Evolutionary conservation across 2,329 filamentous ascomycete genomes (phyloP), one percentile per base, ranked within the genome.

Genomic region (Teratosphaeria nubilosa): DNA sequence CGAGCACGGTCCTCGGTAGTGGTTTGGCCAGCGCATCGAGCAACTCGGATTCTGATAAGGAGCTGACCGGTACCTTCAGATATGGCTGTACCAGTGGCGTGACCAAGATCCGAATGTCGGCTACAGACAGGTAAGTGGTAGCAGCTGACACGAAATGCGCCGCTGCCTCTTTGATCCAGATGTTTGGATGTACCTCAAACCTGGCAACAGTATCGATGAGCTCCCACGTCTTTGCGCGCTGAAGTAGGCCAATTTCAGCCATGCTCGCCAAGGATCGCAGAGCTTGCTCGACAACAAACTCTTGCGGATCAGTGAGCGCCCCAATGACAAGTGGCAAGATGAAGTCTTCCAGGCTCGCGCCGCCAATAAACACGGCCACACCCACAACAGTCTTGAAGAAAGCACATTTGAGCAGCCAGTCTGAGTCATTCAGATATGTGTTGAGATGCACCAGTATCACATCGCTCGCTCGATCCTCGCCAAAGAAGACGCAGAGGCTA

Each of bases 371-470:
- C 1, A 89, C 84, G 3, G 91, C 90, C 63, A 99, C 91, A 3
- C 91, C 92, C 16, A 97, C 90, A 27, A 97, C 90, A 0, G 91
- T 90, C 68, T 96, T 91, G 68, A 99, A 96, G 70, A 97, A 97
- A 2, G 92, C 91, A 67, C 91, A 96, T 72, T 96, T 96, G 32
- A 99, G 77, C 71, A 90, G 90, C 94, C 94, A 99, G 70, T 99
- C 91, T 50, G 87, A 85, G 67, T 97, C 94, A 65, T 99, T 99
- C 9, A 99, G 76, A 67, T 99, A 99, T 0, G 94, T 99, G 69
- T 97, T 97, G 30, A 99, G 78, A 74, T 99, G 94, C 32, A 91
- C 95, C 24, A 99, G 77, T 16, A 99, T 86, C n/a, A 99, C 90
- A 69, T 99, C 94, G 70, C 95, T 96, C 1, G 92, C 88, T 68